Conservation (phyloP, 352 stramenopile species). For the Globisporangium nunn region DNA sequence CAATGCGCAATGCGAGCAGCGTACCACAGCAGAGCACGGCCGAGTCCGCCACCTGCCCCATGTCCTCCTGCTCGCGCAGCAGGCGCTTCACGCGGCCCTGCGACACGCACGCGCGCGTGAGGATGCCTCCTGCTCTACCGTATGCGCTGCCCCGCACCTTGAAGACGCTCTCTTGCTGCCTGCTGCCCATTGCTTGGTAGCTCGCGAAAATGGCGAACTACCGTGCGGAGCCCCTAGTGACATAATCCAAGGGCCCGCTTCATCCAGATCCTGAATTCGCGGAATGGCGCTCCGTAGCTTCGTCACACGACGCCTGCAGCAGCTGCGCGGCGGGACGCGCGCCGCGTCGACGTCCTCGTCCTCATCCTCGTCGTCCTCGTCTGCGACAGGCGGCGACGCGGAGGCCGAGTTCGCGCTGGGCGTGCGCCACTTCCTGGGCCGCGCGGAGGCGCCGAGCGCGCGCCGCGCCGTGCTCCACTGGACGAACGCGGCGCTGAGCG, state of each 20-base stretch:
- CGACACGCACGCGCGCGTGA: background rate
- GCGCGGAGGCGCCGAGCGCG: slow-evolving; percentile 14
- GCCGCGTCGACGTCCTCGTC: background rate
- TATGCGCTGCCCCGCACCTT: slow-evolving; percentile 24
- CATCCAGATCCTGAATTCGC: background rate
- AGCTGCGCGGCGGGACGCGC: background rate
- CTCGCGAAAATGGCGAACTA: too few species aligned
- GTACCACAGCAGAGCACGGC: slow-evolving; percentile 40
- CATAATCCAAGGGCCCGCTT: background rate
- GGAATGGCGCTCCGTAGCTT: background rate
- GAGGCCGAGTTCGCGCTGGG: slow-evolving; percentile 56
- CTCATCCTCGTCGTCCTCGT: too few species aligned
- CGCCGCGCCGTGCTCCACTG: slow-evolving; percentile 55
- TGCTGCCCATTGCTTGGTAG: slow-evolving; percentile 17
- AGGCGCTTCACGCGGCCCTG: slow-evolving; percentile 62
- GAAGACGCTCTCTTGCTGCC: slow-evolving; percentile 37
- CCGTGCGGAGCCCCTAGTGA: background rate
- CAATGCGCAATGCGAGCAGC: background rate
- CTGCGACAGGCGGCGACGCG: slow-evolving; percentile 1
- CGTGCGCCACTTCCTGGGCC: slow-evolving; percentile 50
- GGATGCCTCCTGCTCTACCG: background rate
- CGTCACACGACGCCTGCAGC: background rate
- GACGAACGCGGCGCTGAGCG: slow-evolving; percentile 64
- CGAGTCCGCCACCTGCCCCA: slow-evolving; percentile 55
- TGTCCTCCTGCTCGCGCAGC: slow-evolving; percentile 60